These are phyloP conservation scores for Sarocladium oryzae DNA, from an alignment of 2,329 filamentous ascomycete genomes.

Conservation along the genomic window DNA sequence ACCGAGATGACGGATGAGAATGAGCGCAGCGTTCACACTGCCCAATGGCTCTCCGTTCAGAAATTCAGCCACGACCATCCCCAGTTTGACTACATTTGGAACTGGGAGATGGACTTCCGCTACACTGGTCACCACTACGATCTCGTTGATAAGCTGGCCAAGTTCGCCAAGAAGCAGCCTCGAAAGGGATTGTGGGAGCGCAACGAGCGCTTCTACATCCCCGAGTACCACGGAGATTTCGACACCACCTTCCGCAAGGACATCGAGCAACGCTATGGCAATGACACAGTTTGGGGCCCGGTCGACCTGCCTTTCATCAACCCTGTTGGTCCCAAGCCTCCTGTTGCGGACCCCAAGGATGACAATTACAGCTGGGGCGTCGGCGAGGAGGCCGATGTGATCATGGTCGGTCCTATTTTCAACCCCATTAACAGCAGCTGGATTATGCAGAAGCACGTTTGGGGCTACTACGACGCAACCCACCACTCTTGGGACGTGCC, in stretches of 20 bases:
- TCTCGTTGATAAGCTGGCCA: conserved; percentile 58
- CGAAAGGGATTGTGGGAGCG: conserved; percentile 69
- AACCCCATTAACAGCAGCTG: conserved; percentile 66
- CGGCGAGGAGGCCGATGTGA: conserved; percentile 67
- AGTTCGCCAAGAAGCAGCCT: conserved; percentile 61
- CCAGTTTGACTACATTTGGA: conserved; percentile 78
- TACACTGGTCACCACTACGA: conserved; percentile 79
- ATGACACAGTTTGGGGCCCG: conserved; percentile 61
- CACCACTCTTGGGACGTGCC: conserved; percentile 52
- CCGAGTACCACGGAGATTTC: conserved; percentile 60
- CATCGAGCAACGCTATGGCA: conserved; percentile 48
- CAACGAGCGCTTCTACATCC: conserved; percentile 67
- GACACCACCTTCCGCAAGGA: conserved; percentile 58
- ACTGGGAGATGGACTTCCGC: conserved; percentile 79
- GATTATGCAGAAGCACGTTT: conserved; percentile 63
- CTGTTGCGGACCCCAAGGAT: conserved; percentile 47
- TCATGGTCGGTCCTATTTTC: conserved; percentile 74
- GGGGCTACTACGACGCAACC: conserved; percentile 52
- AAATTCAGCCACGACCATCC: conserved; percentile 70
- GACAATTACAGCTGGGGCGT: conserved; percentile 72
- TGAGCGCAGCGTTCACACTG: conserved; percentile 47
- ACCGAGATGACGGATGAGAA: conserved; percentile 60
- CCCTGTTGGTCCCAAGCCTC: conserved; percentile 59
- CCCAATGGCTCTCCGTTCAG: conserved; percentile 67
- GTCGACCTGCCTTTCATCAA: conserved; percentile 51